A percentile compares a stretch with the other conserved stretches of the same genome.
phyloP scores from a whole-genome alignment of 768 basidiomycete genomes.

The Termitomyces sp. region DNA sequence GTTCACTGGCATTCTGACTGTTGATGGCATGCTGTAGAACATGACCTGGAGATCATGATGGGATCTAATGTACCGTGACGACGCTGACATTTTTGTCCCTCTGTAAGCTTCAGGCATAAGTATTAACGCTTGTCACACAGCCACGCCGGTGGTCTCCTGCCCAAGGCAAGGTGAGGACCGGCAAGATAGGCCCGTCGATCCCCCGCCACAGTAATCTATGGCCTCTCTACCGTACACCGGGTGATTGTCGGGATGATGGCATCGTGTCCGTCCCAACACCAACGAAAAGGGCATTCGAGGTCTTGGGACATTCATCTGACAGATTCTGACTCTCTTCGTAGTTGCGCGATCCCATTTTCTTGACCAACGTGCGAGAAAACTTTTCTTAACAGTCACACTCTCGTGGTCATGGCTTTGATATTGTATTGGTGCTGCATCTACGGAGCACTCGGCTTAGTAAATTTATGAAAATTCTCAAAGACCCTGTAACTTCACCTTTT shows the following conservation, averaged over 20 bases:
- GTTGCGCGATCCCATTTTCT: not conserved
- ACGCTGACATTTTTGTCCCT: not conserved
- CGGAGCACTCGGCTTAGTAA: not conserved
- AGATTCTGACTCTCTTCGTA: no score
- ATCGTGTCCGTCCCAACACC: not conserved
- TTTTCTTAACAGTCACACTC: no score
- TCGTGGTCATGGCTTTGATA: not conserved
- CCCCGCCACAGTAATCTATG: no score
- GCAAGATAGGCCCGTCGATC: not conserved
- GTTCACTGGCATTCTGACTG: no score
- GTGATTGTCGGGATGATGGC: not conserved
- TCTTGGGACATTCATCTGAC: not conserved
- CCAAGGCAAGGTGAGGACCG: not conserved
- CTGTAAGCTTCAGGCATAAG: no score
- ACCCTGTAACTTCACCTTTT: no score
- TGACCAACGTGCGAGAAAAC: not conserved
- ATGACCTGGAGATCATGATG: no score
- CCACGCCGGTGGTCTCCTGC: not conserved
- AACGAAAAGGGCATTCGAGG: not conserved
- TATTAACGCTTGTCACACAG: no score
- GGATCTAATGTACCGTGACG: no score
- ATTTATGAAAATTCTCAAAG: not conserved
- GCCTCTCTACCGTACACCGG: not conserved
- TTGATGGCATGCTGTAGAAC: no score
- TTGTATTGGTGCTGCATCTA: not conserved